A percentile compares a stretch with the other conserved stretches of the same genome.
Conservation (phyloP, 345 rosid species). For the Moringa oleifera region DNA sequence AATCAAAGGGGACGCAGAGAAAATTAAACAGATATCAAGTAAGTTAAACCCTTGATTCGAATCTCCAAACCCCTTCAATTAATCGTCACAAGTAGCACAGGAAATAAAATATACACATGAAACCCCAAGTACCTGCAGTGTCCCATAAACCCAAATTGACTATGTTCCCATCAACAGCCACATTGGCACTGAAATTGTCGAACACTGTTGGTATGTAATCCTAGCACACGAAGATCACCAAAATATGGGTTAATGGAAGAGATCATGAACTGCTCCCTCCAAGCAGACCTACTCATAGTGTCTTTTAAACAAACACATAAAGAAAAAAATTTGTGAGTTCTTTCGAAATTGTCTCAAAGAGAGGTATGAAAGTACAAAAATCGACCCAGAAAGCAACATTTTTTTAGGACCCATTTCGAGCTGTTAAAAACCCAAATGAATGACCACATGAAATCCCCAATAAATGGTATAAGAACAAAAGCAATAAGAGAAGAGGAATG, state of each 20-base stretch:
- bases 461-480: background rate
- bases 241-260: slow-evolving; percentile 8
- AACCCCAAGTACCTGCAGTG: slow-evolving; percentile 70
- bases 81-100: slow-evolving; percentile 5
- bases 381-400: background rate
- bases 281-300: no score
- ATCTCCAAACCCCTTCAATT: background rate
- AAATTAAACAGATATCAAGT: slow-evolving; percentile 5
- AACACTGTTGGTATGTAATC: slow-evolving; percentile 97
- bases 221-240: slow-evolving; percentile 25
- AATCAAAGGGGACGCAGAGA: slow-evolving; percentile 13
- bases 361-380: background rate
- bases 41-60: slow-evolving; percentile 4
- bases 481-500: background rate
- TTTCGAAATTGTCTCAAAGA: background rate
- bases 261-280: background rate
- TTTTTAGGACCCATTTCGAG: slow-evolving; percentile 1
- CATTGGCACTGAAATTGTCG: slow-evolving; percentile 98
- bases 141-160: slow-evolving; percentile 99
- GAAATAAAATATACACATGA: background rate
- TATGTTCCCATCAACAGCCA: slow-evolving; percentile 83
- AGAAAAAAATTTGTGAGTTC: no score
- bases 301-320: no score
- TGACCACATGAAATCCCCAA: background rate
- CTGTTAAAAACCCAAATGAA: slow-evolving; percentile 11